Evolutionary conservation across 148 eudicot genomes (phyloP), one percentile per base, ranked within the genome.

Genomic region (Pharnaceum exiguum): DNA sequence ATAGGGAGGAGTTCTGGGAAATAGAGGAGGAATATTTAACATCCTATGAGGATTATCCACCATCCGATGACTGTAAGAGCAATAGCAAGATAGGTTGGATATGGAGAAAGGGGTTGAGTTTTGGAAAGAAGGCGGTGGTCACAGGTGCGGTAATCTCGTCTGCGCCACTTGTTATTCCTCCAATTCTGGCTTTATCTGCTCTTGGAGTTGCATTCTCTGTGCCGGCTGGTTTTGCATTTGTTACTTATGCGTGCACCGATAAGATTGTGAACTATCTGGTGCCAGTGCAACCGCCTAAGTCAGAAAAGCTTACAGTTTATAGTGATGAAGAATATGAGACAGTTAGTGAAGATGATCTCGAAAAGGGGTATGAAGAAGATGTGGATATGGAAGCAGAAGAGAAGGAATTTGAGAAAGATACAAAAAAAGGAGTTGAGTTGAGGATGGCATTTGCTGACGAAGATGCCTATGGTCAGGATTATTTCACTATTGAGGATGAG

Each of bases 251-350:
- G 28, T 80, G 79, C 58, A 82, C 85, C 6, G 76, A 82, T 56
- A 84, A 90, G 83, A 69, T 86, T 57, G 75, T 90, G 81, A 80
- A 67, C 64, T 76, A 60, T 49, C 67, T 90, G 65, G 74, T 86
- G 18, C 83, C 88, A 0, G 13, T 23, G 21, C 78, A 60, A 10
- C 35, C 61, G 26, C 55, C 37, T 16, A 13, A 11, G 13, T 55
- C 58, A 29, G 75, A 44, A 11, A 0, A 56, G 10, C 71, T 47
- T 55, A 32, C 28, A 7, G 10, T 32, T 28, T 54, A 24, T 15
- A 23, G 42, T 38, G 66, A 47, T 16, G 60, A 50, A 29, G 74
- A 55, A 35, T 69, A 62, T 37, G 46, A 33, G 38, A n/a, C 8
- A 21, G 11, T 17, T 58, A 16, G 57, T 61, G 33, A 17, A 21